These are phyloP conservation scores for Trichoderma reesei DNA, from an alignment of 495 filamentous ascomycete species.

Conservation along the genomic window DNA sequence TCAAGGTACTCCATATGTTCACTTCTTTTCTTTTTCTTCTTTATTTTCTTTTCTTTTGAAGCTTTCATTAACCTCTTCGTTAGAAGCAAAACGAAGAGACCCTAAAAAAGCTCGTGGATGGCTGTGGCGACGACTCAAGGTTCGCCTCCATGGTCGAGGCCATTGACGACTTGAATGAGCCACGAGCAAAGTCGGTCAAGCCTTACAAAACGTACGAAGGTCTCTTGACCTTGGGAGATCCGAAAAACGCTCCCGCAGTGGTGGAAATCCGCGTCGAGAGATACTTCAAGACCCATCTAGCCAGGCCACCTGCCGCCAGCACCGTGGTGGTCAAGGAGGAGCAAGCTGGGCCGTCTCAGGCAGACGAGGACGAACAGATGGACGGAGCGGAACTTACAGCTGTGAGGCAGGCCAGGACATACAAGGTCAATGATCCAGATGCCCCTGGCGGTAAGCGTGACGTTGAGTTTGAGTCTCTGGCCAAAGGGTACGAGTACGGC, in stretches of 20 bases:
- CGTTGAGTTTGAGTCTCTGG: constrained; percentile 72
- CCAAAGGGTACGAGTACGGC: constrained; percentile 91
- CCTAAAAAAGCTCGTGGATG: constrained; percentile 52
- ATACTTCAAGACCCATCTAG: constrained; percentile 73
- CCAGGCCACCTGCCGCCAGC: constrained; percentile 63
- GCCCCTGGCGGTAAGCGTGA: constrained; percentile 74
- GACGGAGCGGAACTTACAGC: constrained; percentile 34
- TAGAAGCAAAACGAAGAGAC: constrained; percentile 52
- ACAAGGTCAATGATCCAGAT: constrained; percentile 65
- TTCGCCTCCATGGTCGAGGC: constrained; percentile 82
- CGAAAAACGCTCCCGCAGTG: constrained; percentile 61
- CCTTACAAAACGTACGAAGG: constrained; percentile 74
- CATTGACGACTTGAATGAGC: constrained; percentile 57
- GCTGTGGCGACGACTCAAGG: constrained; percentile 46
- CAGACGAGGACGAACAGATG: constrained; percentile 32
- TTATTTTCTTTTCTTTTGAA: no score
- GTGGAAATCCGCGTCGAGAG: constrained; percentile 80
- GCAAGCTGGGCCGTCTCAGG: constrained; percentile 37
- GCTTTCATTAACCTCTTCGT: neutral
- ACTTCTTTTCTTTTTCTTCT: neutral
- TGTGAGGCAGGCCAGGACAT: constrained; percentile 64
- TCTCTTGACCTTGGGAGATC: constrained; percentile 68
- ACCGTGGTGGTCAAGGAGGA: constrained; percentile 52
- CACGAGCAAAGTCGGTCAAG: constrained; percentile 60
- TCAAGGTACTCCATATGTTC: constrained; percentile 45